A percentile compares a stretch with the other conserved stretches of the same genome.
These are phyloP conservation scores for Ophiostoma ulmi DNA, from an alignment of 2,329 filamentous ascomycete species.

Conservation along the genomic window DNA sequence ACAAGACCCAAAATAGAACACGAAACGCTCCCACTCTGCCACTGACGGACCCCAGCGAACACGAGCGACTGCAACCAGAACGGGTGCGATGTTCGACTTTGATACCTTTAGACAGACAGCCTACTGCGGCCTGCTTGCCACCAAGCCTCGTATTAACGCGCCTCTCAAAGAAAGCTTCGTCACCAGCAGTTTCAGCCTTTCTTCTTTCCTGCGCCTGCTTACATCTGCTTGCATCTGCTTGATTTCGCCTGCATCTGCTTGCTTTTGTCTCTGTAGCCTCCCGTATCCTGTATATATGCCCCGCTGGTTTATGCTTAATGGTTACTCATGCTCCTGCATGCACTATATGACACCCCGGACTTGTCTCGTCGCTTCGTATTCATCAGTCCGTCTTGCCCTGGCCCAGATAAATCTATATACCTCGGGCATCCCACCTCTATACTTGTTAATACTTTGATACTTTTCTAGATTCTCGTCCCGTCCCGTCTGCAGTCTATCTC, in stretches of 20 bases:
- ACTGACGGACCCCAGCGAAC: slow-evolving; percentile 3
- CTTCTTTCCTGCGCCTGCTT: neutral
- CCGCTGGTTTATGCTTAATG: neutral
- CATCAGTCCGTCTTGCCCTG: neutral
- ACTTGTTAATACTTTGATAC: neutral
- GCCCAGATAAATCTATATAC: neutral
- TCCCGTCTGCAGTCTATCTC: neutral
- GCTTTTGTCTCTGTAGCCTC: neutral
- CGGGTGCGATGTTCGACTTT: slow-evolving; percentile 2
- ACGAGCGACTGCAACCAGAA: slow-evolving; percentile 14
- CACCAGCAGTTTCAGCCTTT: slow-evolving; percentile 10
- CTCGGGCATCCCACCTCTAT: neutral
- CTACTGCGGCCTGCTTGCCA: neutral
- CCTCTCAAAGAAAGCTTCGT: slow-evolving; percentile 5
- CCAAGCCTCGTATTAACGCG: slow-evolving; percentile 10
- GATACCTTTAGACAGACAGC: neutral
- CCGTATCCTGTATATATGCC: neutral
- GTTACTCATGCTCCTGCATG: neutral
- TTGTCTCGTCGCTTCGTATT: slow-evolving; percentile 8
- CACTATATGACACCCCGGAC: neutral
- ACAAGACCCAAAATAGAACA: slow-evolving; percentile 1
- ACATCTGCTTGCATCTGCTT: neutral
- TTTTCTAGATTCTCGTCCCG: neutral
- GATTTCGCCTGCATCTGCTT: neutral
- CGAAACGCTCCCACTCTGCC: slow-evolving; percentile 8